Percentiles rank a stretch among this genome's conserved stretches.
phyloP scores from a whole-genome alignment of 352 stramenopile genomes.

The Thalassiosira mediterranea region DNA sequence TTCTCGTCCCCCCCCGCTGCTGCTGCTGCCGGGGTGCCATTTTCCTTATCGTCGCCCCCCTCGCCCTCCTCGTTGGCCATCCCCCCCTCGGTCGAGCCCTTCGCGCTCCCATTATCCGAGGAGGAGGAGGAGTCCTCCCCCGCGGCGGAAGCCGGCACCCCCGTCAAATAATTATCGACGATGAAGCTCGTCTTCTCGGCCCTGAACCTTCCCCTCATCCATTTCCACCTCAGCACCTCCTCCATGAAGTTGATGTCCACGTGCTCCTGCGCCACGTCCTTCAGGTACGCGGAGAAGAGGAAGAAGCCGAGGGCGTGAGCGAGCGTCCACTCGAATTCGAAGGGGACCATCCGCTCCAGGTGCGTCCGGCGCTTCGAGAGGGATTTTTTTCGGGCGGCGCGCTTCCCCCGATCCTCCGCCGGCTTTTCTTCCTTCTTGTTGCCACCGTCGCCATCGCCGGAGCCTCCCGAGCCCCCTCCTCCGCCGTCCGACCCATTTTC shows the following conservation, averaged over 20 bases:
- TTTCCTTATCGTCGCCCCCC: background rate
- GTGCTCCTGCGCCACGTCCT: constrained; percentile 70
- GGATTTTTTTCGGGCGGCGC: no score
- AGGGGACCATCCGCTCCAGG: no score
- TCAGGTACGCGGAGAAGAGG: constrained; percentile 79
- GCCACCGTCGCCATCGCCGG: constrained; percentile 1
- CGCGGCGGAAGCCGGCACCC: constrained; percentile 18
- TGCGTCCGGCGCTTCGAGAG: no score
- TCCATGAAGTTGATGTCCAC: constrained; percentile 81
- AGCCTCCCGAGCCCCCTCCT: no score
- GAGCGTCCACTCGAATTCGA: constrained; percentile 71
- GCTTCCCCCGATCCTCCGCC: no score
- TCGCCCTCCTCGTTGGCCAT: background rate
- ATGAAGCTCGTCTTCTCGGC: constrained; percentile 42
- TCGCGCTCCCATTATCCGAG: no score
- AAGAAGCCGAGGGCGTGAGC: constrained; percentile 68
- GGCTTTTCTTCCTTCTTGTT: constrained; percentile 1
- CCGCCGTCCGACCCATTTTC: no score
- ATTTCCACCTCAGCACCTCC: constrained; percentile 69
- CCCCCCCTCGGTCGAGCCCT: constrained; percentile 1
- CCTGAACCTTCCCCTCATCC: constrained; percentile 43
- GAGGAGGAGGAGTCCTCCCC: background rate
- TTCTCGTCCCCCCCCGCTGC: background rate
- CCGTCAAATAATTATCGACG: constrained; percentile 39
- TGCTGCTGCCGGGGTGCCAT: background rate